Conservation (phyloP, 2,329 filamentous ascomycete species). For the Onygenales sp. region DNA sequence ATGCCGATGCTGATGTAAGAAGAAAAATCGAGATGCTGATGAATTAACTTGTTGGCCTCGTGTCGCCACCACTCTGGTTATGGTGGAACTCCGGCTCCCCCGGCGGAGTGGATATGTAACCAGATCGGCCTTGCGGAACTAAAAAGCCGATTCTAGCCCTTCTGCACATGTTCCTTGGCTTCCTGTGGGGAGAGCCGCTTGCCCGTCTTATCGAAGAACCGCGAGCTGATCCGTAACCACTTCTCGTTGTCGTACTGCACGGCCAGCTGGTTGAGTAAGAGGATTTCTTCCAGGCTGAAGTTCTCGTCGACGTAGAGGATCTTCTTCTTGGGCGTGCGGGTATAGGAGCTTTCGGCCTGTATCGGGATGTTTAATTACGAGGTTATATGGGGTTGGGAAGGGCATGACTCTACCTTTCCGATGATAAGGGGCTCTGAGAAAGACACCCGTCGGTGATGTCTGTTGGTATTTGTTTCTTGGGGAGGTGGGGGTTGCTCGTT, state of each 20-base stretch:
- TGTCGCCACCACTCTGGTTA: no score
- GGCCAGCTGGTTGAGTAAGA: conserved; percentile 35
- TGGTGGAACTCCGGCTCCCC: no score
- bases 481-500: neutral
- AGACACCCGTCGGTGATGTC: conserved; percentile 4
- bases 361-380: neutral
- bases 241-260: conserved; percentile 33
- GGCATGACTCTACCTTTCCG: neutral
- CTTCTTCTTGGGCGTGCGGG: neutral
- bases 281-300: conserved; percentile 18
- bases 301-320: conserved; percentile 19
- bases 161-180: conserved; percentile 15
- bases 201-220: conserved; percentile 42
- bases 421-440: conserved; percentile 8
- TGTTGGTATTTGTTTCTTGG: conserved; percentile 1
- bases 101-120: no score
- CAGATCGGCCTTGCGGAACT: neutral
- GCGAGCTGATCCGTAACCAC: conserved; percentile 39
- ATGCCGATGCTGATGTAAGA: no score
- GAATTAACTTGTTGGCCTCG: no score
- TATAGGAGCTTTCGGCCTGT: neutral
- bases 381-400: no score
- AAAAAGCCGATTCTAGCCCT: neutral
- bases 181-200: conserved; percentile 34
- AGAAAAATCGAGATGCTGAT: no score